phyloP scores from a whole-genome alignment of 2,329 filamentous ascomycete genomes.

The Cadophora malorum region DNA sequence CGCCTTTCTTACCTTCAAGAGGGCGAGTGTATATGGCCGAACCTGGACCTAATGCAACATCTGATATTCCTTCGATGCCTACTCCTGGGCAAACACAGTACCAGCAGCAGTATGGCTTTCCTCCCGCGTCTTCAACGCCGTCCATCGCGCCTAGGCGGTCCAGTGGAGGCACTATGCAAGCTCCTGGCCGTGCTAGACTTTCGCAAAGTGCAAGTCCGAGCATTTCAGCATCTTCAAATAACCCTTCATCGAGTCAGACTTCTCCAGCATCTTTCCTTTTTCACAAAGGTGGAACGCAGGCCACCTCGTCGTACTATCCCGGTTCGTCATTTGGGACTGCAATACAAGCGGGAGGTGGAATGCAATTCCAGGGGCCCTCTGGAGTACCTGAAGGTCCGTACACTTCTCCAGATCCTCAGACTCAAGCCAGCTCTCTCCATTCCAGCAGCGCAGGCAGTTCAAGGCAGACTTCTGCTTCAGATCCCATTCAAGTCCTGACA shows the following conservation, averaged over 20 bases:
- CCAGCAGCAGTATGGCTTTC: conserved; percentile 44
- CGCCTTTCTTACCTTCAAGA: conserved; percentile 53
- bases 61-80: conserved; percentile 54
- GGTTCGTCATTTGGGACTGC: conserved; percentile 41
- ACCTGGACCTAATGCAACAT: conserved; percentile 45
- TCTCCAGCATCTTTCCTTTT: conserved; percentile 45
- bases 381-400: conserved; percentile 46
- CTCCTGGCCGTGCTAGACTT: conserved; percentile 47
- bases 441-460: conserved; percentile 41
- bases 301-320: conserved; percentile 40
- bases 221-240: conserved; percentile 55
- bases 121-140: conserved; percentile 50
- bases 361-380: conserved; percentile 42
- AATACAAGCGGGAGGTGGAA: conserved; percentile 41
- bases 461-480: conserved; percentile 44
- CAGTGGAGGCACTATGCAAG: conserved; percentile 47
- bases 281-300: conserved; percentile 37
- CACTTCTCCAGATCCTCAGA: conserved; percentile 41
- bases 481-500: conserved; percentile 45
- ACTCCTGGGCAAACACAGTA: conserved; percentile 35
- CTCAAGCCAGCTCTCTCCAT: conserved; percentile 40
- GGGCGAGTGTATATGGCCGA: conserved; percentile 52
- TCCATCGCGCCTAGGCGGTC: conserved; percentile 43
- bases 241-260: conserved; percentile 49
- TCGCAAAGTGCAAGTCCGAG: conserved; percentile 53